Percentiles rank a stretch among this genome's conserved stretches.
Conservation (phyloP, 2,329 filamentous ascomycete genomes). For the Parafenestella ontariensis region DNA sequence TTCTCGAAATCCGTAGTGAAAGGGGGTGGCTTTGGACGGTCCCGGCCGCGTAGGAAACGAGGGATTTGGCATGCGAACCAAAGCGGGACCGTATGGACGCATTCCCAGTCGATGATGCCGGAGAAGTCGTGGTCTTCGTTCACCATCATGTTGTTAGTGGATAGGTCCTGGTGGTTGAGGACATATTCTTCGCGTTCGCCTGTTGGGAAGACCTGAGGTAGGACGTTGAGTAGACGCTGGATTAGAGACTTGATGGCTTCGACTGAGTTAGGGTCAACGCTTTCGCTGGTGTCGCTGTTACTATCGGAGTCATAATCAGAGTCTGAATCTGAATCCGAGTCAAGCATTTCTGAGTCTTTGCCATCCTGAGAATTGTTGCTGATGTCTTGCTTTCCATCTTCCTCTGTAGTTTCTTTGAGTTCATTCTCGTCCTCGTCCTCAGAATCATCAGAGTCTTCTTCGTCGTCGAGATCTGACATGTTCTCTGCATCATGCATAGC, state of each 20-base stretch:
- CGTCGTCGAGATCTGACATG: background rate
- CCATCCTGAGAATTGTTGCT: background rate
- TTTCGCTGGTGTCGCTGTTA: background rate
- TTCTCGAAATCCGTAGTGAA: background rate
- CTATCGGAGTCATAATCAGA: background rate
- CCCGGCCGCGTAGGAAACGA: slow-evolving; percentile 5
- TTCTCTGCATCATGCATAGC: background rate
- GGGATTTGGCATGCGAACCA: slow-evolving; percentile 18
- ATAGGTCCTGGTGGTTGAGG: slow-evolving; percentile 12
- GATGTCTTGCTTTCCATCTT: too few relatives aligned
- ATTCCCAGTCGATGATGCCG: slow-evolving; percentile 25
- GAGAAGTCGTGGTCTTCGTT: slow-evolving; percentile 5
- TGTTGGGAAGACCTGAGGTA: slow-evolving; percentile 2
- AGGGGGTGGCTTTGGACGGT: background rate
- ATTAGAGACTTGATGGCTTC: background rate
- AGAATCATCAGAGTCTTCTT: background rate
- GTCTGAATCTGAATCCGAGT: background rate
- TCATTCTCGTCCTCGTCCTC: background rate
- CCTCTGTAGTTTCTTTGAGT: too few relatives aligned
- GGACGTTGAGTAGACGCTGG: background rate
- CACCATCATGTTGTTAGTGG: slow-evolving; percentile 15
- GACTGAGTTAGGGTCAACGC: background rate
- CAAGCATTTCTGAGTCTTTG: background rate
- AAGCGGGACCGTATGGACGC: slow-evolving; percentile 9
- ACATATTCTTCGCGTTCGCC: slow-evolving; percentile 3